Evolutionary conservation across 2,329 filamentous ascomycete genomes (phyloP).

Genomic region (Ophiostoma tasmaniense): DNA sequence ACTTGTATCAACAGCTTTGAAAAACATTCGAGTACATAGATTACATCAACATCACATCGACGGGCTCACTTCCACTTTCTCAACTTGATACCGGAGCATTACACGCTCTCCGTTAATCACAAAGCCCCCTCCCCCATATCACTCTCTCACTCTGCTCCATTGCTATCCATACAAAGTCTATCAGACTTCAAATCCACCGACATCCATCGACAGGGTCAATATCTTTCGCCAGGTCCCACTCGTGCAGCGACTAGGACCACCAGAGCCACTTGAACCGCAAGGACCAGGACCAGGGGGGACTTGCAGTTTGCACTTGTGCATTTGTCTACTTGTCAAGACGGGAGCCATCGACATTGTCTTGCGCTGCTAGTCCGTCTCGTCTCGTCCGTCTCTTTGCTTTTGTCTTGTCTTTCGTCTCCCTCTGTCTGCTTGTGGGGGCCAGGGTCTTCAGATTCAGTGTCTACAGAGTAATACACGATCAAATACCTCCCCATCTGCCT

Average conservation of each 20-base stretch:
- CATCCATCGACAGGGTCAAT: background rate
- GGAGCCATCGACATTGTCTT: constrained; percentile 4
- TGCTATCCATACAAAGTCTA: background rate
- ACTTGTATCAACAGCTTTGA: background rate
- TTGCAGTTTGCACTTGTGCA: background rate
- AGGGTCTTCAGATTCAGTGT: background rate
- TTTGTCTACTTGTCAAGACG: constrained; percentile 1
- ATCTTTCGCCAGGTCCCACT: background rate
- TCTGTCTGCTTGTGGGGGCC: background rate
- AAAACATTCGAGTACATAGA: background rate
- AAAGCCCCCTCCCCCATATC: background rate
- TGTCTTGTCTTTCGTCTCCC: background rate
- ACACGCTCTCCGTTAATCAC: background rate
- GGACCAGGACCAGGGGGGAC: background rate
- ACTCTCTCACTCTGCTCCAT: background rate
- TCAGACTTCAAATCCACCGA: background rate
- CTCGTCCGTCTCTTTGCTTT: background rate
- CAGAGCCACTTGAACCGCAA: background rate
- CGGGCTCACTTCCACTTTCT: background rate
- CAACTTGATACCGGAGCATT: background rate
- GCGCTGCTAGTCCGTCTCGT: background rate
- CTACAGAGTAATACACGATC: background rate
- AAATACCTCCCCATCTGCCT: background rate
- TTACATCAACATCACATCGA: background rate
- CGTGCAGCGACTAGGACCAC: background rate